Evolutionary conservation across 2,329 filamentous ascomycete species (phyloP), one percentile per base, ranked within the genome.

Genomic region (Aspergillus awamori): DNA sequence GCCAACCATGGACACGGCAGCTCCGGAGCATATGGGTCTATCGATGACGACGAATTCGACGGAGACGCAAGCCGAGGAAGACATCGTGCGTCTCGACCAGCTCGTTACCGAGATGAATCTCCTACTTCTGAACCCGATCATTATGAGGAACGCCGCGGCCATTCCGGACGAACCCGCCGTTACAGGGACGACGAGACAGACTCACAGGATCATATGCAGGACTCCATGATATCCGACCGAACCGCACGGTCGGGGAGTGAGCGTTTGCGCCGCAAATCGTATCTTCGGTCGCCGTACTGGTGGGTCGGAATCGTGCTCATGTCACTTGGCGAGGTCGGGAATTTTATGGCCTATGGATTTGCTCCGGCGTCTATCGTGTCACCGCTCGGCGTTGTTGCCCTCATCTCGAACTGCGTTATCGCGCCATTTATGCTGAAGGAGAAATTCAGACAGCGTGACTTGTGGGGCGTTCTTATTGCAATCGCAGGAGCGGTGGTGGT

Each of bases 351-450:
- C 0, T 99, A 99, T 72, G 95, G 95, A 24, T 99, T 99, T 75
- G 95, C 95, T 30, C 95, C 95, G 3, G 95, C 95, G 7, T 98
- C 95, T 13, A 97, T 99, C 70, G 95, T 99, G 45, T 97, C 93
- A 36, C 95, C 95, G 0, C 83, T 99, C 5, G 95, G 95, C 8
- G 95, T 99, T n/a, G 95, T 99, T 11, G 95, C 95, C 2, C 82
- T 99, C 64, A 89, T 99, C 49, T 97, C 93, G 48, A 99, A 99
- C 78, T 99, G 95, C 77, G 86, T 99, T 62, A 97, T 99, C 73
- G 95, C 95, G 2, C 95, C 95, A 0, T 88, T 95, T 64, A 88
- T 99, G 82, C 89, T 99, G 67, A 93, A 97, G 72, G 95, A 99
- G 79, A 84, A 83, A 54, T 97, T 99, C 72, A 89, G 95, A 36